Percentiles rank a stretch among this genome's conserved stretches.
These are phyloP conservation scores for Hemerocallis citrina DNA, from an alignment of 106 monocot genomes.

Conservation along the genomic window DNA sequence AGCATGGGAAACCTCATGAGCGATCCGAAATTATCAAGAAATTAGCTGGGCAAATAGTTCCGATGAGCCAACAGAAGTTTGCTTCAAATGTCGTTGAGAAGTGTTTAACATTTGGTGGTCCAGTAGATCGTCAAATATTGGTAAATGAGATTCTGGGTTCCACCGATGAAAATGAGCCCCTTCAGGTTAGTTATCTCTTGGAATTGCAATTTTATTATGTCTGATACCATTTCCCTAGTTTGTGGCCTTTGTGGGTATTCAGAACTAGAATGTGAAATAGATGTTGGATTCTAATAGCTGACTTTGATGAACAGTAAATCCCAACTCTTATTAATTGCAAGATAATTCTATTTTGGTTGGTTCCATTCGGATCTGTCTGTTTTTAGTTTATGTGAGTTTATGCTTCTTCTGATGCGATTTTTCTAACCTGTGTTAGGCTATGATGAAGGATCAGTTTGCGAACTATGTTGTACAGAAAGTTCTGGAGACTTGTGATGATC, in stretches of 20 bases:
- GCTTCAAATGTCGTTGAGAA: conserved; percentile 79
- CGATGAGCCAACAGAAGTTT: conserved; percentile 82
- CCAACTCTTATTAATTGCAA: background rate
- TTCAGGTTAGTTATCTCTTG: conserved; percentile 47
- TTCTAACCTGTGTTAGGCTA: conserved; percentile 34
- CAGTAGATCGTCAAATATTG: conserved; percentile 48
- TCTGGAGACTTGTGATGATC: conserved; percentile 77
- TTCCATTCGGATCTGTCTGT: no score
- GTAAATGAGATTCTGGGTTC: conserved; percentile 70
- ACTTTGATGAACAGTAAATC: no score
- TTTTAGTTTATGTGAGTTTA: background rate
- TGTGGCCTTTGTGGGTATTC: no score
- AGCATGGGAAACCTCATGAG: conserved; percentile 64
- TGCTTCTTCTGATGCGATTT: background rate
- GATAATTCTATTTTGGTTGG: background rate
- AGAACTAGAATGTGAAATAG: no score
- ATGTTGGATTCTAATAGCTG: no score
- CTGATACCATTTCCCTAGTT: no score
- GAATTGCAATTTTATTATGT: no score
- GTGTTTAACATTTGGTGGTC: conserved; percentile 53
- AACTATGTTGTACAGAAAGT: conserved; percentile 95
- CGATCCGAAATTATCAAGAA: conserved; percentile 56
- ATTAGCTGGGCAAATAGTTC: conserved; percentile 67
- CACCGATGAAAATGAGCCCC: conserved; percentile 83
- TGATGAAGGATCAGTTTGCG: conserved; percentile 97